Evolutionary conservation across 2,329 filamentous ascomycete genomes (phyloP).

Genomic region (Alternaria brassicae): DNA sequence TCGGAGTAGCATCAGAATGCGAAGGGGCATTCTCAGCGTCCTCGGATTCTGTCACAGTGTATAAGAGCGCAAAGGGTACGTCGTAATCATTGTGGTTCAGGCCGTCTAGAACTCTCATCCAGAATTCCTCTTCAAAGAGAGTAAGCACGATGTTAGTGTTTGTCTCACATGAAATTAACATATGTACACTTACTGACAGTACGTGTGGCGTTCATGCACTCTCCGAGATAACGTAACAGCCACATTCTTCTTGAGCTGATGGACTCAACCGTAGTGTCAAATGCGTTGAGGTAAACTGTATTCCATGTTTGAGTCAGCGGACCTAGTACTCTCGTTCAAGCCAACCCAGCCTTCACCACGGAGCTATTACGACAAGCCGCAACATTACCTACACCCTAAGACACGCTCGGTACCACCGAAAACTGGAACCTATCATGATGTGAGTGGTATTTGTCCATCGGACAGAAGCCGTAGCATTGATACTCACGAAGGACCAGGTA

Average conservation of each 20-base stretch:
- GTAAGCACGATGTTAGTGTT: neutral
- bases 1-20: constrained; percentile 35
- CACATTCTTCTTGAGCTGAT: constrained; percentile 49
- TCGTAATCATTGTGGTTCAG: constrained; percentile 51
- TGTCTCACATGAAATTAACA: neutral
- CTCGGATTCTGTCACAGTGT: constrained; percentile 40
- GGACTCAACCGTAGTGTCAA: constrained; percentile 51
- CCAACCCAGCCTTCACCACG: neutral
- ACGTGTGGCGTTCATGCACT: constrained; percentile 40
- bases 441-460: neutral
- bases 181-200: constrained; percentile 22
- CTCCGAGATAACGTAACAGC: constrained; percentile 50
- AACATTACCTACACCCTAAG: constrained; percentile 31
- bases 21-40: constrained; percentile 32
- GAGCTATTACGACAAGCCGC: neutral
- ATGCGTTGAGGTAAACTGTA: constrained; percentile 38
- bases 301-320: constrained; percentile 11
- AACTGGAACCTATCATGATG: constrained; percentile 39
- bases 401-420: constrained; percentile 48
- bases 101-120: constrained; percentile 59
- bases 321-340: constrained; percentile 21
- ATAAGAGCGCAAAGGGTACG: constrained; percentile 44
- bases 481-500: constrained; percentile 51
- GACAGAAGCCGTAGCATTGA: neutral
- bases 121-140: constrained; percentile 47